Percentiles rank a stretch among this genome's conserved stretches.
Conservation (phyloP, 805 yeast genomes). For the Ogataea trehalophila region DNA sequence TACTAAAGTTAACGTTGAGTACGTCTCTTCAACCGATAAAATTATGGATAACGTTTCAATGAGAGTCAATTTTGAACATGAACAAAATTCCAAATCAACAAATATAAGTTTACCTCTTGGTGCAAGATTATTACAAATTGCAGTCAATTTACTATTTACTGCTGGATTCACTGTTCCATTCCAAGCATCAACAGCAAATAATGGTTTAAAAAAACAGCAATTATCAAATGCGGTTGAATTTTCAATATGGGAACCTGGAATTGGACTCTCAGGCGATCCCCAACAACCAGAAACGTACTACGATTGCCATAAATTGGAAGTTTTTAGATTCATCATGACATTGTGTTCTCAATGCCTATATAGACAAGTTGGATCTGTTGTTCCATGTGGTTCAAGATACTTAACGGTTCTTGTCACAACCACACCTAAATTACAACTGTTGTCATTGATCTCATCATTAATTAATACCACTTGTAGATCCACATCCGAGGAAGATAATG, state of each 20-base stretch:
- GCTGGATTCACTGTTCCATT: conserved; percentile 50
- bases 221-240: conserved; percentile 30
- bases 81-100: conserved; percentile 10
- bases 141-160: conserved; percentile 48
- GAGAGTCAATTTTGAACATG: conserved; percentile 4
- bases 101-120: conserved; percentile 30
- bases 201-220: neutral
- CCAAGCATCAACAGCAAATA: neutral
- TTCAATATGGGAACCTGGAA: conserved; percentile 77
- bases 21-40: conserved; percentile 6
- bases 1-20: conserved; percentile 13
- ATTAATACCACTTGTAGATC: conserved; percentile 58
- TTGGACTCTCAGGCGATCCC: conserved; percentile 40
- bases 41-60: conserved; percentile 12
- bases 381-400: conserved; percentile 54
- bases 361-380: conserved; percentile 35
- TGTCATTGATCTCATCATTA: conserved; percentile 61
- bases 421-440: conserved; percentile 42
- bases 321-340: conserved; percentile 55
- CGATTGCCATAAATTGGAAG: conserved; percentile 64
- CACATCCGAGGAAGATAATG: conserved; percentile 39
- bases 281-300: conserved; percentile 35
- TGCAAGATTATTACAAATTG: conserved; percentile 31
- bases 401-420: conserved; percentile 49
- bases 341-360: conserved; percentile 63